phyloP scores from a whole-genome alignment of 2,329 filamentous ascomycete genomes.

The Penicillium sp. region DNA sequence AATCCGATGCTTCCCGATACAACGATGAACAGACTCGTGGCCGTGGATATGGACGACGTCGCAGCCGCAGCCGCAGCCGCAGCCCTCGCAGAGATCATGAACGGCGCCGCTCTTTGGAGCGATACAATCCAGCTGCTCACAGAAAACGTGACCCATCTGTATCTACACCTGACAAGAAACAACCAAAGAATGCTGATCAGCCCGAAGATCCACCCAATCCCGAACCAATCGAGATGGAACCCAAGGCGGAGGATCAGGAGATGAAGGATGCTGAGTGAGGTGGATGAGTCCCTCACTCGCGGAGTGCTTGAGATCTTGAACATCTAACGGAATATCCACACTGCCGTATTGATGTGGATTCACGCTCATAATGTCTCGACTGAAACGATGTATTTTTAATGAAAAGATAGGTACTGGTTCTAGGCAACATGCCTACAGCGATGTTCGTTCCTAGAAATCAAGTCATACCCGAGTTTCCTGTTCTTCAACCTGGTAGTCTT shows the following conservation, averaged over 20 bases:
- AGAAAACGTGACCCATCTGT: constrained; percentile 46
- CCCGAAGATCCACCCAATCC: constrained; percentile 28
- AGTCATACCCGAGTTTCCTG: not conserved
- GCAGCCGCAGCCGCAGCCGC: constrained; percentile 24
- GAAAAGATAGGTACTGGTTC: not conserved
- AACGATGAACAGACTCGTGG: constrained; percentile 31
- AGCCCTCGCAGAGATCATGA: constrained; percentile 36
- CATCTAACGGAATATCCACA: not conserved
- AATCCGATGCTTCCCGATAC: not conserved
- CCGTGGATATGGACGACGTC: constrained; percentile 31
- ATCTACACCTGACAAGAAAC: constrained; percentile 44
- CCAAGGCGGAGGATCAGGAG: constrained; percentile 16
- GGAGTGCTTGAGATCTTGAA: not conserved
- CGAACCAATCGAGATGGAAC: not conserved
- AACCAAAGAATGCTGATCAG: constrained; percentile 43
- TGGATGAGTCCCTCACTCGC: constrained; percentile 26
- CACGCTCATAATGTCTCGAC: not conserved
- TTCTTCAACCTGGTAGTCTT: not conserved
- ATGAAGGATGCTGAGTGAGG: constrained; percentile 30
- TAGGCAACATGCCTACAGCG: not conserved
- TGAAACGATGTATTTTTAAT: not conserved
- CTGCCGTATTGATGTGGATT: not conserved
- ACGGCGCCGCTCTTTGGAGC: constrained; percentile 46
- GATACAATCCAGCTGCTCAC: constrained; percentile 45
- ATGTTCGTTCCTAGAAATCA: not conserved